Evolutionary conservation across 192 early-diverging fungal species (phyloP).

Genomic region (Chytriomyces confervae): DNA sequence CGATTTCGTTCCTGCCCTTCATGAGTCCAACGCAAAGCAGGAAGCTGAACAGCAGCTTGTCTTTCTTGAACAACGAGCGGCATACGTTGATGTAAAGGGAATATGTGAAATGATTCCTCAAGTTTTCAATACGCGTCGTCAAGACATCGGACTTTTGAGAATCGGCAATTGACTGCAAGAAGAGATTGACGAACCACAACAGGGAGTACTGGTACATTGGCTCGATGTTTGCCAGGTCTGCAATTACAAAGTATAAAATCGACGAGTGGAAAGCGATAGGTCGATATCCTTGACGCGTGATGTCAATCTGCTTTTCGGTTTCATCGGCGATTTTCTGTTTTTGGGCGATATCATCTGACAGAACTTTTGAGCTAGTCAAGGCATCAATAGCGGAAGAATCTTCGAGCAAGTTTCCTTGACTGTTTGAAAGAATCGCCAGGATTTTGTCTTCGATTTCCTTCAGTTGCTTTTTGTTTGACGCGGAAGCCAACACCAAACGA

Average conservation of each 20-base stretch:
- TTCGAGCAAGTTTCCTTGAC: conserved; percentile 65
- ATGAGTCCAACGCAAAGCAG: conserved; percentile 65
- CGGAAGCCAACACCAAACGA: conserved; percentile 59
- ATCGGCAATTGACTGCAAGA: conserved; percentile 65
- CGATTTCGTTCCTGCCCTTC: conserved; percentile 57
- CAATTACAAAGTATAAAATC: conserved; percentile 67
- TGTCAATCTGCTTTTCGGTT: conserved; percentile 66
- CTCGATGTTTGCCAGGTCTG: conserved; percentile 68
- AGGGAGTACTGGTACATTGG: conserved; percentile 72
- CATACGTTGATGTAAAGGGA: conserved; percentile 69
- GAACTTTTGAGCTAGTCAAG: conserved; percentile 61
- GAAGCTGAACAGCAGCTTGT: conserved; percentile 68
- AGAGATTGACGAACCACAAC: conserved; percentile 67
- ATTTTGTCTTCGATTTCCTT: conserved; percentile 71
- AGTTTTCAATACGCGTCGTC: conserved; percentile 58
- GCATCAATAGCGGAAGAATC: conserved; percentile 68
- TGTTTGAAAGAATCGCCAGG: conserved; percentile 58
- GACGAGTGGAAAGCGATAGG: conserved; percentile 68
- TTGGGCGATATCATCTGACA: conserved; percentile 66
- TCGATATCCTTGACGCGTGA: conserved; percentile 63
- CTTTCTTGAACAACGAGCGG: conserved; percentile 67
- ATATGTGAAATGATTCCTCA: conserved; percentile 64
- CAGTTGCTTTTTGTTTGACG: conserved; percentile 66
- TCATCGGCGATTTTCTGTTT: conserved; percentile 67
- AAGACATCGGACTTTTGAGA: conserved; percentile 62